Evolutionary conservation across 805 yeast genomes (phyloP), one percentile per base, ranked within the genome.

Genomic region (Schizosaccharomyces cryophilus): DNA sequence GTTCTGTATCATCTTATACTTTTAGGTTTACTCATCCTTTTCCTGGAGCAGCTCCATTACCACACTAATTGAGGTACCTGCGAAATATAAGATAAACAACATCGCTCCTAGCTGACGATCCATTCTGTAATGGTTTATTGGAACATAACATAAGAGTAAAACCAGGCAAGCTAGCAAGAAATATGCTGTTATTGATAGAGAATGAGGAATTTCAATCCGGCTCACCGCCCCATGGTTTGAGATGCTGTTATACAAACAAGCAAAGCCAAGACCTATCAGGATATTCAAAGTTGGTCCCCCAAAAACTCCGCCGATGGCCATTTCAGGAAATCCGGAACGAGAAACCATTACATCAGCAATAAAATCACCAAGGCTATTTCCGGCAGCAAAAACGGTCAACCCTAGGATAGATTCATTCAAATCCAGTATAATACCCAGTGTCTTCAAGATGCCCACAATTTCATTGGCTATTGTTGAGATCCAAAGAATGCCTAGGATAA

Each of bases 231-330:
- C 56, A 17, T 51, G 56, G n/a, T 51, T 21, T 9, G 35, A 24
- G 3, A 51, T 24, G 24, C 74, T 71, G 6, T 77, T 71, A 0
- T 81, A 63, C 42, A 86, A 63, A 0, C 90, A 88, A 65, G 85
- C 84, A 4, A 83, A 67, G 0, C 96, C 96, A 63, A 90, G 72
- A 0, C 96, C 95, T 48, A 89, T 74, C 11, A 93, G 73, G 54
- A 84, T 73, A 61, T 88, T 84, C 54, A 93, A 69, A 62, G 90
- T 71, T 0, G 97, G 97, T 0, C 96, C 87, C 0, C 96, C 97
- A 69, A 89, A 84, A 67, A 97, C 89, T 0, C 96, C 96, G 35
- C 93, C 85, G n/a, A 93, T 74, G 0, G 96, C 96, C 85, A 90
- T 85, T 58, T 84, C 76, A 0, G 95, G 86, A 72, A 80, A 82